phyloP scores from a whole-genome alignment of 163 green algal species.

The Volvox carteri region DNA sequence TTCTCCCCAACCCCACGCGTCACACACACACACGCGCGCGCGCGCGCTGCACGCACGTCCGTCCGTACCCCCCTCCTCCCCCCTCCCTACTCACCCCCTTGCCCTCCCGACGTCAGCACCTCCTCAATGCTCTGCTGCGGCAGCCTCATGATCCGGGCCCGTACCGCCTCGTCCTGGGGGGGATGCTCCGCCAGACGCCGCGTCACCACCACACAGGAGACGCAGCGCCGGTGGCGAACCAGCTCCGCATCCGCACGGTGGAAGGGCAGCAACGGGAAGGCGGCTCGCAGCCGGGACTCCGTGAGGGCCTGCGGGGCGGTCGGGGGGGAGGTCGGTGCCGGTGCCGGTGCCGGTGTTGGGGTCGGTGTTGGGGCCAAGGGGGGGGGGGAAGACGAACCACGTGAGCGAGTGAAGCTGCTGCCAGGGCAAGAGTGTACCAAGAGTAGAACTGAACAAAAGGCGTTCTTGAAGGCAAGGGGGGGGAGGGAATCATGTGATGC shows the following conservation, averaged over 20 bases:
- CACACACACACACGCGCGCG: too few species aligned
- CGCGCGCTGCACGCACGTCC: too few species aligned
- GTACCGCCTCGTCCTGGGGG: constrained; percentile 8
- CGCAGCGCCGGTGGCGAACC: constrained; percentile 67
- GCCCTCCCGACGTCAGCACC: neutral
- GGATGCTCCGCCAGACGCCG: constrained; percentile 13
- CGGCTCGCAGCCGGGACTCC: constrained; percentile 51
- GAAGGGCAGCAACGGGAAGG: constrained; percentile 73
- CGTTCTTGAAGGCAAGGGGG: too few species aligned
- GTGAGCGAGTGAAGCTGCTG: too few species aligned
- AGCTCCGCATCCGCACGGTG: constrained; percentile 24
- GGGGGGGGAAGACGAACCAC: too few species aligned
- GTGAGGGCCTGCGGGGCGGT: neutral
- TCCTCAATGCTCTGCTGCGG: constrained; percentile 41
- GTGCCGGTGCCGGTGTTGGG: too few species aligned
- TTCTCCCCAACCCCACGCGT: too few species aligned
- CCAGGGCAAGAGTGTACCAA: too few species aligned
- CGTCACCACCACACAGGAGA: constrained; percentile 63
- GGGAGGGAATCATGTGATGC: too few species aligned
- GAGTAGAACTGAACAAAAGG: too few species aligned
- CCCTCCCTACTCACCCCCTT: neutral
- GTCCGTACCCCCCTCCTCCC: neutral
- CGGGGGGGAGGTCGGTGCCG: neutral
- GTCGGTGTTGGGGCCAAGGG: too few species aligned
- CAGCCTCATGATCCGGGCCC: constrained; percentile 49